phyloP scores from a whole-genome alignment of 495 filamentous ascomycete genomes.

The Jackrogersella minutella region DNA sequence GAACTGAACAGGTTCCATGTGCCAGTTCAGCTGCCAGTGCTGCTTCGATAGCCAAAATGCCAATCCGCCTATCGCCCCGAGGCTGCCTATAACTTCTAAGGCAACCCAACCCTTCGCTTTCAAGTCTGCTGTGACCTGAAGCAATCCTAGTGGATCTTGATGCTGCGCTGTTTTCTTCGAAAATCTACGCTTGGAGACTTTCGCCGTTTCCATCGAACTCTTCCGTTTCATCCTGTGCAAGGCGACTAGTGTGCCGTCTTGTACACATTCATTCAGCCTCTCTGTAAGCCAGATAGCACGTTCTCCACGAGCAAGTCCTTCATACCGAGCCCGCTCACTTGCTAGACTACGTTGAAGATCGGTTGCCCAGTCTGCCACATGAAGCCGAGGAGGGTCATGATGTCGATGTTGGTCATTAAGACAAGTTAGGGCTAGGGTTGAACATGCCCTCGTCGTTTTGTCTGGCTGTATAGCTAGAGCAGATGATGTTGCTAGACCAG shows the following conservation, averaged over 20 bases:
- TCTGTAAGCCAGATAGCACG: conserved; percentile 82
- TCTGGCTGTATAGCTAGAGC: conserved; percentile 1
- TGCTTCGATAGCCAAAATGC: conserved; percentile 66
- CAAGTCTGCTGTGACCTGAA: conserved; percentile 74
- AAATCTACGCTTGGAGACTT: conserved; percentile 11
- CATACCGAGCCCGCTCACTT: conserved; percentile 81
- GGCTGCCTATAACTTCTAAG: conserved; percentile 79
- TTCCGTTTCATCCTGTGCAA: conserved; percentile 23
- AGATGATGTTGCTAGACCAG: conserved; percentile 11
- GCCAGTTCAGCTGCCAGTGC: conserved; percentile 46
- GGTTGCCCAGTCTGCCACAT: conserved; percentile 87
- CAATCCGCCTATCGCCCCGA: conserved; percentile 77
- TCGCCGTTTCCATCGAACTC: conserved; percentile 29
- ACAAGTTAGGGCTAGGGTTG: conserved; percentile 73
- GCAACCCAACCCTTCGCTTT: conserved; percentile 70
- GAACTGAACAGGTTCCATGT: conserved; percentile 29
- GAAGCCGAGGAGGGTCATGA: conserved; percentile 77
- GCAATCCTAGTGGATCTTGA: conserved; percentile 78
- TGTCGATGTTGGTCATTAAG: conserved; percentile 76
- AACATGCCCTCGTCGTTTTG: conserved; percentile 17
- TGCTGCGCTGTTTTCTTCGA: conserved; percentile 51
- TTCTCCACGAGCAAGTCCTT: conserved; percentile 73
- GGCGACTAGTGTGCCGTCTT: conserved; percentile 72
- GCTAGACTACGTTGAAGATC: conserved; percentile 85
- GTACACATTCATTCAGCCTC: conserved; percentile 74